Evolutionary conservation across 2,329 filamentous ascomycete genomes (phyloP), one percentile per base, ranked within the genome.

Genomic region (Arthroderma sp.): DNA sequence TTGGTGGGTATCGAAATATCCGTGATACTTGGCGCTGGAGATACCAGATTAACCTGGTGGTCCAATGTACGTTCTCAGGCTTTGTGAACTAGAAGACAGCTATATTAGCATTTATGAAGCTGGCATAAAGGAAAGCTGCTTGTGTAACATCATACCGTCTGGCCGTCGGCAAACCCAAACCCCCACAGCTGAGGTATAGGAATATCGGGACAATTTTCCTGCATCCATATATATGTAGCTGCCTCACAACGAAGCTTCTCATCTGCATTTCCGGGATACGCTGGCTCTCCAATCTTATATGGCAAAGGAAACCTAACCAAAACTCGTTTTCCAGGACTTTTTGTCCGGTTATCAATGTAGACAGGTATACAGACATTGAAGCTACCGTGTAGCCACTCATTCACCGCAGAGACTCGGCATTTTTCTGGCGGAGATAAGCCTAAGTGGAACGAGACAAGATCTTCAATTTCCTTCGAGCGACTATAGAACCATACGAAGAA

Each of bases 101-200:
- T 15, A 1, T 15, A 11, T 31, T 11, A 43, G 33, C 21, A 28
- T 23, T 49, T 7, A 28, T 21, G 11, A n/a, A n/a, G n/a, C n/a
- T n/a, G n/a, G n/a, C n/a, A n/a, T n/a, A n/a, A n/a, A n/a, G n/a
- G n/a, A n/a, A n/a, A n/a, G n/a, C n/a, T n/a, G n/a, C n/a, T n/a
- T n/a, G n/a, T n/a, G n/a, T n/a, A n/a, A n/a, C n/a, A n/a, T n/a
- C n/a, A n/a, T n/a, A n/a, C n/a, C n/a, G 51, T 61, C 44, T 62
- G 41, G 3, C 61, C 66, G 17, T 60, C 63, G 13, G 62, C 58
- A 60, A 73, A 66, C 1, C 54, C 59, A 52, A 60, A 63, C 9
- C 59, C 61, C 19, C 39, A 60, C 1, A 63, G 35, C 8, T 25
- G 55, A 15, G 61, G 61, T 49, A 62, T 63, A 2, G 60, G 60